These are phyloP conservation scores for Nymphaea colorata DNA, from an alignment of 164 flowering plant species.

Conservation along the genomic window DNA sequence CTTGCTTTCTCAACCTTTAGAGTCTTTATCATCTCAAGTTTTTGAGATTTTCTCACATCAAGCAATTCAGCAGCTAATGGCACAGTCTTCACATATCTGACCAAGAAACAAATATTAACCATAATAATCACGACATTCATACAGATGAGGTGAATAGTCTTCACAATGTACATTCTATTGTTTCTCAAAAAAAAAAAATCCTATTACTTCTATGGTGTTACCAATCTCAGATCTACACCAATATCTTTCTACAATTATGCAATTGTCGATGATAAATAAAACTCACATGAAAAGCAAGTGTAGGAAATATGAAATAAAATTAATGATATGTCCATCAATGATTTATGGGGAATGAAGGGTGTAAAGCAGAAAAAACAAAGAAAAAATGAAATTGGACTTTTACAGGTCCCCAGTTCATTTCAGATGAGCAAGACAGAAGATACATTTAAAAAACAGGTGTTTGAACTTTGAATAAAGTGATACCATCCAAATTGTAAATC, in stretches of 20 bases:
- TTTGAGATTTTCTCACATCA: constrained; percentile 81
- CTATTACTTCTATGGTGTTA: too few relatives aligned
- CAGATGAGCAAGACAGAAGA: too few relatives aligned
- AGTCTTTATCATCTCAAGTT: constrained; percentile 78
- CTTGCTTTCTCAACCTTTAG: constrained; percentile 64
- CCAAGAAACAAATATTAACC: constrained; percentile 2
- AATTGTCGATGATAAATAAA: background rate
- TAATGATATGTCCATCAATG: background rate
- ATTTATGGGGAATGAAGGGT: too few relatives aligned
- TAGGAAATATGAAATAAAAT: background rate
- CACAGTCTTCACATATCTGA: constrained; percentile 90
- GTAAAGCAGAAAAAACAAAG: background rate
- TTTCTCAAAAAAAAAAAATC: background rate
- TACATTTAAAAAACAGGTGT: background rate
- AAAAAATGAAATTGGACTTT: too few relatives aligned
- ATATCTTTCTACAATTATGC: background rate
- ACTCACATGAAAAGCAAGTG: background rate
- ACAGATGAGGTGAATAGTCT: too few relatives aligned
- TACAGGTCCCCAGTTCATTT: too few relatives aligned
- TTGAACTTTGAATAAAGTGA: background rate
- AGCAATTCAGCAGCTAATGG: constrained; percentile 93
- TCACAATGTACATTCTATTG: background rate
- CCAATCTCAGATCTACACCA: background rate
- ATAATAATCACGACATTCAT: too few relatives aligned
- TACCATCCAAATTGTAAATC: background rate